Percentiles rank a stretch among this genome's conserved stretches.
These are phyloP conservation scores for Fusarium sacchari DNA, from an alignment of 2,329 filamentous ascomycete genomes.

Conservation along the genomic window DNA sequence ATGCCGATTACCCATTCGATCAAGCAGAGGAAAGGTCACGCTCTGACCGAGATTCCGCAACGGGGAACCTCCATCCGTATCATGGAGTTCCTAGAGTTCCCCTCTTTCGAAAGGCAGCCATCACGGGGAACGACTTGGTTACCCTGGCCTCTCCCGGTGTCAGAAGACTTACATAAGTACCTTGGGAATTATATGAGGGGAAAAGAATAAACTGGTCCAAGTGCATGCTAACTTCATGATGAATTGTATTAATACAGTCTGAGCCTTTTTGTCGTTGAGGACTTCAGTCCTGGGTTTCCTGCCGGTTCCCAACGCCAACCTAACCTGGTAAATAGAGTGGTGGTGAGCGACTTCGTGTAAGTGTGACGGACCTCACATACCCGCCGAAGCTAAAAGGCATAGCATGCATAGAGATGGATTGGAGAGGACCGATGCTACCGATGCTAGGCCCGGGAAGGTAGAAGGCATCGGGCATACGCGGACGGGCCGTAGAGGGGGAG, in stretches of 20 bases:
- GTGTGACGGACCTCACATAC: slow-evolving; percentile 44
- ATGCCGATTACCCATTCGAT: neutral
- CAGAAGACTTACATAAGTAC: neutral
- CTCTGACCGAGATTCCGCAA: neutral
- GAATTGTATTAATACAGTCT: neutral
- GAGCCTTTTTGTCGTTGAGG: neutral
- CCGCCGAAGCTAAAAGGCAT: slow-evolving; percentile 44
- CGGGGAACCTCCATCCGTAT: neutral
- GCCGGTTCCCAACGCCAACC: neutral
- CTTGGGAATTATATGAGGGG: neutral
- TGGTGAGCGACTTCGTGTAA: slow-evolving; percentile 8
- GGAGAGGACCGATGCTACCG: slow-evolving; percentile 32
- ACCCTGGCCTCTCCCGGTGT: neutral
- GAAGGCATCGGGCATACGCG: slow-evolving; percentile 36
- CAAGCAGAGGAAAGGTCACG: slow-evolving; percentile 18
- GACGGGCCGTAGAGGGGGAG: slow-evolving; percentile 43
- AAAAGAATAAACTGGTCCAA: neutral
- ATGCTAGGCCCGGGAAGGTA: slow-evolving; percentile 34
- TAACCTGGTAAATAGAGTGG: slow-evolving; percentile 8
- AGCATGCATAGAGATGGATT: slow-evolving; percentile 42
- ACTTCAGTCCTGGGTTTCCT: neutral
- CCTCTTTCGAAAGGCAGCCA: slow-evolving; percentile 6
- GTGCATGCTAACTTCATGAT: neutral
- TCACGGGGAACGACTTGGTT: slow-evolving; percentile 8
- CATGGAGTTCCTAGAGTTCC: neutral